Conservation (phyloP, 345 rosid species). For the Salix exigua region DNA sequence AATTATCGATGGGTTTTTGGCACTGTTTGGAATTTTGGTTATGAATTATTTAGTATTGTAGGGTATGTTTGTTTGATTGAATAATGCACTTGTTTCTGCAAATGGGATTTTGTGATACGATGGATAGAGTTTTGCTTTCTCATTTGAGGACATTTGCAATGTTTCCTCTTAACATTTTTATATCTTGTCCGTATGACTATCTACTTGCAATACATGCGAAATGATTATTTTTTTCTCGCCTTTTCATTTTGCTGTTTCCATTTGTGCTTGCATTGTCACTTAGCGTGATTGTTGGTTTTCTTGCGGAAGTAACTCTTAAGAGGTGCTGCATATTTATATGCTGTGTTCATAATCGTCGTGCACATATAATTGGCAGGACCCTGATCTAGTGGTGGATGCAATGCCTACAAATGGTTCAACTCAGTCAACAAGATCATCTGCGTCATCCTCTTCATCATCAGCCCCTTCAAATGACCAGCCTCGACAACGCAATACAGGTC, state of each 20-base stretch:
- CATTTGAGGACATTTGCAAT: neutral
- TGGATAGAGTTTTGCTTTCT: neutral
- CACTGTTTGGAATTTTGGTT: neutral
- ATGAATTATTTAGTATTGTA: neutral
- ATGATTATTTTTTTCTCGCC: neutral
- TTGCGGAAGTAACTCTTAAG: neutral
- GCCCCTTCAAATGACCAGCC: constrained; percentile 40
- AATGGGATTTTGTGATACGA: neutral
- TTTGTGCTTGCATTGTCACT: too few species aligned
- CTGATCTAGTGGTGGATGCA: constrained; percentile 81
- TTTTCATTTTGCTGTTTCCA: neutral
- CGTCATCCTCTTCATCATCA: constrained; percentile 56
- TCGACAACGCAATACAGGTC: constrained; percentile 62
- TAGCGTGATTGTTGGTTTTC: neutral
- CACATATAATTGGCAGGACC: constrained; percentile 51
- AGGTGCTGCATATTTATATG: neutral
- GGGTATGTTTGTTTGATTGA: neutral
- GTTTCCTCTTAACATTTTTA: neutral
- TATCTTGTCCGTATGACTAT: neutral
- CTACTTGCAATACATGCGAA: neutral
- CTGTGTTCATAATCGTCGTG: neutral
- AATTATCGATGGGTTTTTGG: neutral
- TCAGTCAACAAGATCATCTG: constrained; percentile 54
- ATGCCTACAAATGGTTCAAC: constrained; percentile 58
- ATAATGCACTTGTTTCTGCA: neutral